Percentiles rank a stretch among this genome's conserved stretches.
Conservation (phyloP, 495 filamentous ascomycete species). For the Parachaetomium inaequale region DNA sequence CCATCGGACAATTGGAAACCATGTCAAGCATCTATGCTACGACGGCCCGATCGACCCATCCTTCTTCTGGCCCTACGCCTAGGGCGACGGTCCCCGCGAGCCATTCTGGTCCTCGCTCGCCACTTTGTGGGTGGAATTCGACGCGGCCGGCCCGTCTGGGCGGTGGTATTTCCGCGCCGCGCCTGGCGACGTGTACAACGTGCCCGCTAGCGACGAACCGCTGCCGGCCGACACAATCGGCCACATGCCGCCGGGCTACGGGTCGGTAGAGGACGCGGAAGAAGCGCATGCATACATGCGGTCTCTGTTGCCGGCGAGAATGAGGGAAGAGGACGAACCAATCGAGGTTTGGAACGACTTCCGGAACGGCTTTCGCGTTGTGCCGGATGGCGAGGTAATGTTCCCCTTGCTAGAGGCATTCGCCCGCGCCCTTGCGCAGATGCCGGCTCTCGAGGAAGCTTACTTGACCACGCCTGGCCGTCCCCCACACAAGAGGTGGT, state of each 20-base stretch:
- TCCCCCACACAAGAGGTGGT: background rate
- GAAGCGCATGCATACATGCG: background rate
- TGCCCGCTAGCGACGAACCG: background rate
- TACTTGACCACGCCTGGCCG: background rate
- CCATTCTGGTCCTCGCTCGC: background rate
- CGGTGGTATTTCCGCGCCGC: background rate
- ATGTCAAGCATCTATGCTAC: background rate
- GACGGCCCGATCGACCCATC: background rate
- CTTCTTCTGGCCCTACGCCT: background rate
- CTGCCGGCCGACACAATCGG: background rate
- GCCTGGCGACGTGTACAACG: background rate
- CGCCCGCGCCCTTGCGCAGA: background rate
- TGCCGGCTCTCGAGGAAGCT: background rate
- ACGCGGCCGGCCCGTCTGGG: background rate
- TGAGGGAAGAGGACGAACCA: too few species aligned
- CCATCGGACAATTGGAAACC: background rate
- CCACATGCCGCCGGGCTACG: background rate
- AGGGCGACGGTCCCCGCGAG: background rate
- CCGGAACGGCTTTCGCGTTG: background rate
- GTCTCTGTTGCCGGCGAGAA: too few species aligned
- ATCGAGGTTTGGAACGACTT: too few species aligned
- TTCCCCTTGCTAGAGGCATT: too few species aligned
- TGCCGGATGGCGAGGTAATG: background rate
- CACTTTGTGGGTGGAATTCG: background rate
- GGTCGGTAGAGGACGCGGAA: background rate